Evolutionary conservation across 2,329 filamentous ascomycete genomes (phyloP).

Genomic region (Xylariaceae sp.): DNA sequence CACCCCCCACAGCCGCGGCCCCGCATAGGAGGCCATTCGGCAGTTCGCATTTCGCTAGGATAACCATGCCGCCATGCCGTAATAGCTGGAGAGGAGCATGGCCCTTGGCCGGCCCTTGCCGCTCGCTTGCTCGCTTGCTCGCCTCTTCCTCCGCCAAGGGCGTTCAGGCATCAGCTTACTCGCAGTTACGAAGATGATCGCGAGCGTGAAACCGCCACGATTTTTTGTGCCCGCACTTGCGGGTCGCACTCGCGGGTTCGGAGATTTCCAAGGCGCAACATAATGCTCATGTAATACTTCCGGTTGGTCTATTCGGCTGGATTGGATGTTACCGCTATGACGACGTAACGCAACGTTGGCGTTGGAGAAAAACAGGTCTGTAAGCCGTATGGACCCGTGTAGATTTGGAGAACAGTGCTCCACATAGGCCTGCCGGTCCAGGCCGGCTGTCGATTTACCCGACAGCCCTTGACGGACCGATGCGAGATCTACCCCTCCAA

Average conservation of each 20-base stretch:
- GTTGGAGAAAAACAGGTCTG: slow-evolving; percentile 22
- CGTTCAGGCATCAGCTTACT: no score
- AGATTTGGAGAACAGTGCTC: no score
- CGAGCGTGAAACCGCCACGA: not conserved
- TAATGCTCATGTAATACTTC: slow-evolving; percentile 29
- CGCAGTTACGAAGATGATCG: not conserved
- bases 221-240: no score
- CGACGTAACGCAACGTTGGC: not conserved
- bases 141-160: no score
- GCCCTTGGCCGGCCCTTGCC: no score
- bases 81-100: no score
- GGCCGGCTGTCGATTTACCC: no score
- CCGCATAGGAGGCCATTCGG: slow-evolving; percentile 28
- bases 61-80: not conserved
- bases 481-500: no score
- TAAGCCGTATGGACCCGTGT: no score
- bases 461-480: no score
- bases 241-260: not conserved
- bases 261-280: not conserved
- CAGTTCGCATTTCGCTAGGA: slow-evolving; percentile 23
- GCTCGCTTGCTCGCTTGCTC: no score
- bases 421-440: no score
- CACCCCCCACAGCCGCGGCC: slow-evolving; percentile 18
- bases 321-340: slow-evolving; percentile 4
- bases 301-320: slow-evolving; percentile 3